Conservation (phyloP, 352 stramenopile genomes). For the Aphanomyces euteiches region DNA sequence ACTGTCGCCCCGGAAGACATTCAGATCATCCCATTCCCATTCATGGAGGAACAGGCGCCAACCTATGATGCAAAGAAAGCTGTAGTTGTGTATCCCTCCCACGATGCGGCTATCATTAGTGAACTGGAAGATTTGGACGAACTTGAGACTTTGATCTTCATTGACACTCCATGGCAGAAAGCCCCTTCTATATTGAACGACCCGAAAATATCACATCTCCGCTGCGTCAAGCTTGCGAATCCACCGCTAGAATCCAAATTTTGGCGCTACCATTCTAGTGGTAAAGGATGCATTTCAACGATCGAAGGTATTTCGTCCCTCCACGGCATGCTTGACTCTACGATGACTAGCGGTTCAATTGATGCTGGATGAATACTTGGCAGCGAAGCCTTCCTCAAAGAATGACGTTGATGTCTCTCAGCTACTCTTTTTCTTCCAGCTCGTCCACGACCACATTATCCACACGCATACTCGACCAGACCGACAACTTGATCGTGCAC, state of each 20-base stretch:
- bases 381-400: constrained; percentile 38
- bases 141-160: constrained; percentile 75
- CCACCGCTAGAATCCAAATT: constrained; percentile 81
- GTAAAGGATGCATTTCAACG: constrained; percentile 80
- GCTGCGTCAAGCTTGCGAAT: constrained; percentile 72
- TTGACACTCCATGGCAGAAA: constrained; percentile 85
- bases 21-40: constrained; percentile 49
- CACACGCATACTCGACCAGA: constrained; percentile 52
- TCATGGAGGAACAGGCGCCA: constrained; percentile 15
- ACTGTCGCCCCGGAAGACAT: constrained; percentile 67
- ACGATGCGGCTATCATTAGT: constrained; percentile 57
- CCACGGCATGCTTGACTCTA: constrained; percentile 13
- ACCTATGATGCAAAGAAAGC: constrained; percentile 58
- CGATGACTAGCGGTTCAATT: constrained; percentile 65
- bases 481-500: constrained; percentile 43
- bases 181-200: constrained; percentile 68
- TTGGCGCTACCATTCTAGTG: constrained; percentile 83
- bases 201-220: constrained; percentile 47
- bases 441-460: constrained; percentile 64
- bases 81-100: constrained; percentile 79
- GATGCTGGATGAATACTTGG: constrained; percentile 73
- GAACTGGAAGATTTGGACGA: constrained; percentile 62
- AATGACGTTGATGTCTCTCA: constrained; percentile 47
- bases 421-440: constrained; percentile 81
- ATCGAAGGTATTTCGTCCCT: constrained; percentile 70